Percentiles rank a stretch among this genome's conserved stretches.
Evolutionary conservation across 163 green algal genomes (phyloP).

Genomic region (Volvox carteri): DNA sequence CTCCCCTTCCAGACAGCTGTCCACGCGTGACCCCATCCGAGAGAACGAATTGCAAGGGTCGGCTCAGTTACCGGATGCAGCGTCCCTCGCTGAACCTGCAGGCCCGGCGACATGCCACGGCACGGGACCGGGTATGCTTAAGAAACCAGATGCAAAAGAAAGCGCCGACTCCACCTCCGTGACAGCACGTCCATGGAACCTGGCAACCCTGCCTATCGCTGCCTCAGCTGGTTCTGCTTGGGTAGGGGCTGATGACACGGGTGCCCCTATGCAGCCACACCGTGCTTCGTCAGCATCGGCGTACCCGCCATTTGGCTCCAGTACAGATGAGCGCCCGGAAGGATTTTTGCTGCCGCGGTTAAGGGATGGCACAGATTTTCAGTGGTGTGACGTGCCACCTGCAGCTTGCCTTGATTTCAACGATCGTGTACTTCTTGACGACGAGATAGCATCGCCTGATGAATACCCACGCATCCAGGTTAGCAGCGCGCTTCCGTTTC

Average conservation of each 20-base stretch:
- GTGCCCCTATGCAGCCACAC: neutral
- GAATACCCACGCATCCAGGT: neutral
- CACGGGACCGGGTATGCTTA: no score
- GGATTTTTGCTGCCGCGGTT: no score
- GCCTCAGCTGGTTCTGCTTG: neutral
- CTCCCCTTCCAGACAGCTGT: neutral
- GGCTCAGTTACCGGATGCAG: neutral
- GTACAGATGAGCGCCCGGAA: no score
- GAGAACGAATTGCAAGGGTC: neutral
- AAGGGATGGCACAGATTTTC: no score
- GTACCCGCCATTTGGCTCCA: neutral
- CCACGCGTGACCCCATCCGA: neutral
- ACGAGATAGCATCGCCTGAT: neutral
- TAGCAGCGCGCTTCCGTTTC: neutral
- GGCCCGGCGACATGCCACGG: neutral
- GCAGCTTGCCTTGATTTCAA: neutral
- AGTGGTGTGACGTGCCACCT: neutral
- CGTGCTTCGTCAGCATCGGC: neutral
- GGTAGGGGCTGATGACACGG: neutral
- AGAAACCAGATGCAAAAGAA: neutral
- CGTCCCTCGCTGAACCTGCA: neutral
- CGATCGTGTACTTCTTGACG: neutral
- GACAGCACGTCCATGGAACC: neutral
- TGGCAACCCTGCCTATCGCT: neutral
- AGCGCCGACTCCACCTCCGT: neutral